Base-by-base conservation (phyloP, 306 rosid genomes). In the Inga laurina region DNA sequence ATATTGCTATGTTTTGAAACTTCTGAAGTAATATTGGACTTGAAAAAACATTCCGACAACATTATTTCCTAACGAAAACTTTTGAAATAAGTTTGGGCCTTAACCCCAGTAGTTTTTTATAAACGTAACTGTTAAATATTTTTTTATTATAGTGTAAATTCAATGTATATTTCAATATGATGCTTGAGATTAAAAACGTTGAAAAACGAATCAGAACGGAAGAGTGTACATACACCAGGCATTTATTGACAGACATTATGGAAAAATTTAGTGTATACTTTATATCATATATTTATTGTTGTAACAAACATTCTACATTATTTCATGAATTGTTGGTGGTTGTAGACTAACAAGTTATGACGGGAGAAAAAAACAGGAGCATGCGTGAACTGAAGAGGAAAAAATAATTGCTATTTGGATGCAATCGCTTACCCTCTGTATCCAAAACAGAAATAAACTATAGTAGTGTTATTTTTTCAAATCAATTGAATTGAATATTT, bases 11-110 rank as follows among this genome's bases (percentile, higher is more conserved):
- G 0, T 39, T 39, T 39, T 39, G 0, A 39, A 39, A 39, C 8
- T 6, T 39, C 4, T 4, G 39, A 37, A 4, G 4, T 4, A 0
- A 37, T 37, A 37, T 37, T 37, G 39, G 0, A 37, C 1, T 7
- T 37, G 6, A 6, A 39, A 39, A 0, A 6, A 6, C 43, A 0
- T 39, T 39, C 6, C 6, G 0, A 8, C 1, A 39, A 39, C 1
- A 39, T 39, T 39, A 0, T 0, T 39, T 1, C 1, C 7, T 0
- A 1, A 0, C 1, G 0, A 39, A 39, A 39, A 0, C 0, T 37
- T 39, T 39, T 6, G 1, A 39, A 1, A 39, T 1, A 39, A 39
- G 6, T 39, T 39, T 39, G 1, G 1, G 6, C 8, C 1, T 6
- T 39, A 39, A 39, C 8, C 43, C 1, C 1, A 39, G 6, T 6